Conservation (phyloP, 1,284 basidiomycete species). For the Marasmius tenuissimus region DNA sequence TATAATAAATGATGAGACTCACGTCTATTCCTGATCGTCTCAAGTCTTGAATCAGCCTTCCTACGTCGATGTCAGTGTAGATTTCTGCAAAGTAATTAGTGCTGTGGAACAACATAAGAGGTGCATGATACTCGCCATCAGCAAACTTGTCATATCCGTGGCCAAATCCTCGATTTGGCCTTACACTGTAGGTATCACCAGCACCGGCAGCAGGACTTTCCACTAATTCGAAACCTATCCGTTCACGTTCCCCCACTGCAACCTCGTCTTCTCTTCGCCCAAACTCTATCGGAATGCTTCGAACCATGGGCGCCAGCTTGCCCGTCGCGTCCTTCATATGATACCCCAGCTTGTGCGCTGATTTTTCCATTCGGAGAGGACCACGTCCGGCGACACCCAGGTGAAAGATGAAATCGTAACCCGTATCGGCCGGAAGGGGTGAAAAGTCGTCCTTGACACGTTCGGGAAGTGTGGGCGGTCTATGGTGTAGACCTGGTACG, state of each 20-base stretch:
- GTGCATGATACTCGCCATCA: constrained; percentile 19
- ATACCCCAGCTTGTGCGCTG: constrained; percentile 70
- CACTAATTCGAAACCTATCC: constrained; percentile 31
- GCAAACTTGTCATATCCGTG: constrained; percentile 39
- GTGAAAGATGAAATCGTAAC: constrained; percentile 75
- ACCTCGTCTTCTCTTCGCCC: constrained; percentile 1
- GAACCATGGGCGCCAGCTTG: constrained; percentile 24
- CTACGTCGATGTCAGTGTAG: constrained; percentile 44
- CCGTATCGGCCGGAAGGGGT: constrained; percentile 49
- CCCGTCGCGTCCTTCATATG: constrained; percentile 67
- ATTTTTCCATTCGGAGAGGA: constrained; percentile 60
- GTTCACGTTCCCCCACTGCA: constrained; percentile 23
- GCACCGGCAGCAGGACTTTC: constrained; percentile 19
- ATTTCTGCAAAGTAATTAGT: constrained; percentile 25
- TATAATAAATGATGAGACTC: constrained; percentile 21
- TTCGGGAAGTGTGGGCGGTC: constrained; percentile 58
- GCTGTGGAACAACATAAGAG: too few relatives aligned
- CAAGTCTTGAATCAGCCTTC: constrained; percentile 51
- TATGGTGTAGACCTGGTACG: constrained; percentile 60
- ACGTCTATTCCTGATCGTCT: constrained; percentile 61
- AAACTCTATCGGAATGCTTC: neutral
- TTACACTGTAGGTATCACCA: constrained; percentile 22
- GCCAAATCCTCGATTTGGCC: constrained; percentile 36
- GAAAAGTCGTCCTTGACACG: constrained; percentile 28
- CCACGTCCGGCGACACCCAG: constrained; percentile 70